Percentiles rank a stretch among this genome's conserved stretches.
phyloP scores from a whole-genome alignment of 768 basidiomycete species.

The Termitomyces eurrhizus region DNA sequence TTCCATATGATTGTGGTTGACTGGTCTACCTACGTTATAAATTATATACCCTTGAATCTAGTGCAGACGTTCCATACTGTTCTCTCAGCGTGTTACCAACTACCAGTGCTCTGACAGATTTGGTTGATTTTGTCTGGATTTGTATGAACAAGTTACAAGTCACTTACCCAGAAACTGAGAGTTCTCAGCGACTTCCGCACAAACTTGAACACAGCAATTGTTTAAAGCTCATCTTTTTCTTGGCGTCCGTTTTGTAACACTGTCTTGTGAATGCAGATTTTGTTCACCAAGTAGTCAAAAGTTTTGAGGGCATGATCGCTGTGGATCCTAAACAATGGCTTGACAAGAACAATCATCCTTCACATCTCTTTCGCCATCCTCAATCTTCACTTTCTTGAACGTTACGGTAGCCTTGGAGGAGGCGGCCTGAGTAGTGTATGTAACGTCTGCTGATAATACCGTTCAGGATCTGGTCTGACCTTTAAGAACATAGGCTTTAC shows the following conservation, averaged over 20 bases:
- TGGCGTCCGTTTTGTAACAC: not conserved
- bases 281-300: not conserved
- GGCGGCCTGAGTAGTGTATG: conserved; percentile 2
- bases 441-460: conserved; percentile 4
- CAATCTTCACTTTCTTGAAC: not conserved
- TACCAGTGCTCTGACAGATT: not conserved
- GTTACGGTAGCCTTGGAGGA: not conserved
- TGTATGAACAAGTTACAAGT: too few relatives aligned
- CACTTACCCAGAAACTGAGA: too few relatives aligned
- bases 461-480: conserved; percentile 2
- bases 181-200: not conserved
- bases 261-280: not conserved
- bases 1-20: not conserved
- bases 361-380: not conserved
- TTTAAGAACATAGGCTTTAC: not conserved
- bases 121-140: not conserved
- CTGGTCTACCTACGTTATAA: not conserved
- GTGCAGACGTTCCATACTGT: not conserved
- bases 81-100: not conserved
- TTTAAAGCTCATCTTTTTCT: not conserved
- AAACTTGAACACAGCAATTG: not conserved
- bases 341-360: conserved; percentile 3
- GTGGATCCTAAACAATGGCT: not conserved
- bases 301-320: not conserved
- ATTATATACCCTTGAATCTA: conserved; percentile 1